Base-by-base conservation (phyloP, 2,329 filamentous ascomycete species). In the Ophiostoma triangulosporum region DNA sequence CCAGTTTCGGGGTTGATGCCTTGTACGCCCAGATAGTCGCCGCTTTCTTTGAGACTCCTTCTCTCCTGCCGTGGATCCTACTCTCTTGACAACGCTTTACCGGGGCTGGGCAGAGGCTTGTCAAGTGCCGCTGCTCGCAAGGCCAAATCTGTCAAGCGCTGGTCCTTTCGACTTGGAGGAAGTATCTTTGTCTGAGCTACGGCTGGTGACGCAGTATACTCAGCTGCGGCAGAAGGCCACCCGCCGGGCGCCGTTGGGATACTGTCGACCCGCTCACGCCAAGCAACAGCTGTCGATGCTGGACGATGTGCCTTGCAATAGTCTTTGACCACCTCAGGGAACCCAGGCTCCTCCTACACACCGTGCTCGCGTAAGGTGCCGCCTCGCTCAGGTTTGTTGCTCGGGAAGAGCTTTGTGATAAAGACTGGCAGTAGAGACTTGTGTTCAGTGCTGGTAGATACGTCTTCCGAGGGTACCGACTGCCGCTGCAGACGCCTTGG, bases 21-120 rank as follows among this genome's bases (percentile, higher is more conserved):
- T 55, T 78, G 76, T 1, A 80, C 74, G 2, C 77, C 77, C 0
- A 81, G 69, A 60, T 73, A 81, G 61, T 82, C 78, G 4, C 76
- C 76, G 52, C 74, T 78, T 52, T 73, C 70, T 56, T 73, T 76
- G 52, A 80, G 66, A 38, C 62, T 70, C 45, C 69, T 68, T 6
- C 76, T 70, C 33, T 69, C 65, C 15, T 62, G 65, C n/a, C 68
- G 68, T 8, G 59, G 58, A n/a, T 67, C 61, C 52, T 66, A 61
- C 51, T 65, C 70, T 2, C 62, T 62, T 12, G 66, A 62, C 17
- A 68, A 62, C 11, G 63, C 50, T 7, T 56, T 53, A 4, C 59
- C 58, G 1, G 62, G 54, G 7, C 36, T 15, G n/a, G 27, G 46
- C 29, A 48, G 17, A 6, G 29, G n/a, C 29, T 31, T 48, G 46